These are phyloP conservation scores for Tetrahymena borealis DNA, from an alignment of 73 alveolate genomes.

Conservation along the genomic window DNA sequence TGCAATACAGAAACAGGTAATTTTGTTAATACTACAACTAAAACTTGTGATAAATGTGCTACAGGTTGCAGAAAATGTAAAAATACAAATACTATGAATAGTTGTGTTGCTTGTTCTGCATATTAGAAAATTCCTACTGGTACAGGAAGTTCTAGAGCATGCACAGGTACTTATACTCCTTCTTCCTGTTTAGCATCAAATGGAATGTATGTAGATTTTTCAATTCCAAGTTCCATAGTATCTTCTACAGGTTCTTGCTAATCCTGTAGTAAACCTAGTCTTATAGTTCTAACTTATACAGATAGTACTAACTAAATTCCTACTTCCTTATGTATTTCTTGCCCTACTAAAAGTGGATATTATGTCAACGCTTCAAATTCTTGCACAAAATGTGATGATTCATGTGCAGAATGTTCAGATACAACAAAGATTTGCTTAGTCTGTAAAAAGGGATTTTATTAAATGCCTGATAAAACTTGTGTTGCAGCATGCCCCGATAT, in stretches of 20 bases:
- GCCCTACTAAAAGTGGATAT: neutral
- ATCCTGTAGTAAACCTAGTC: neutral
- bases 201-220: neutral
- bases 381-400: neutral
- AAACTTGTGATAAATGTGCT: neutral
- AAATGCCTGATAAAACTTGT: neutral
- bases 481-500: neutral
- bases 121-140: neutral
- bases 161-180: neutral
- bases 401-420: neutral
- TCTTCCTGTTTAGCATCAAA: neutral
- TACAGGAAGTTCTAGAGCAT: neutral
- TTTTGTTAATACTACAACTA: neutral
- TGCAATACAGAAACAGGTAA: neutral
- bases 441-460: neutral
- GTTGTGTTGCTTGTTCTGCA: neutral
- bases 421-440: neutral
- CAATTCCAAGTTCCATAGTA: neutral
- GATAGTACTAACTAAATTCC: neutral
- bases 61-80: neutral
- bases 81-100: neutral
- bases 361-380: neutral
- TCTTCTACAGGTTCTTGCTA: neutral
- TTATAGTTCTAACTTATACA: neutral
- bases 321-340: neutral